These are phyloP conservation scores for Ochetophila trinervis DNA, from an alignment of 306 rosid genomes.

Conservation along the genomic window DNA sequence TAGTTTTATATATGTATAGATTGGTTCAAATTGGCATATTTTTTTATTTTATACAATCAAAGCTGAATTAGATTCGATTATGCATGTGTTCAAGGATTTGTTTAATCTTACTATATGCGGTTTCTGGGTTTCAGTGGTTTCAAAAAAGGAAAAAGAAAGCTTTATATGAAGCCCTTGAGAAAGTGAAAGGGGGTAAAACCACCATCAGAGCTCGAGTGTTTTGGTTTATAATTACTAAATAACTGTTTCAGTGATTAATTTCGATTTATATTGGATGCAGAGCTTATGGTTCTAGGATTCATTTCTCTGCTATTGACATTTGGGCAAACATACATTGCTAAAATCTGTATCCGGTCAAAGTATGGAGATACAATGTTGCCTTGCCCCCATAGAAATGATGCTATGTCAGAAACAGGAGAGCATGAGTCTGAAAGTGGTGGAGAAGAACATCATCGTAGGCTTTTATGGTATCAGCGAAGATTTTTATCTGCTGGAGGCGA, in stretches of 20 bases:
- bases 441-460: slow-evolving; percentile 51
- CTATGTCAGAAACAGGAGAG: not conserved
- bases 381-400: slow-evolving; percentile 33
- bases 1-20: too few relatives aligned
- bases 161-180: slow-evolving; percentile 85
- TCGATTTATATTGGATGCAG: slow-evolving; percentile 38
- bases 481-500: slow-evolving; percentile 31
- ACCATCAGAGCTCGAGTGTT: not conserved
- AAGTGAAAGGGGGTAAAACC: slow-evolving; percentile 69
- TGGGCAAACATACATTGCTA: slow-evolving; percentile 67
- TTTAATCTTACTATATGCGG: not conserved
- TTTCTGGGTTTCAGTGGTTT: slow-evolving; percentile 42
- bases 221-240: not conserved
- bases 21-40: too few relatives aligned
- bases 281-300: slow-evolving; percentile 95
- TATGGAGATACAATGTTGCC: slow-evolving; percentile 70
- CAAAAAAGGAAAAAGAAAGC: slow-evolving; percentile 57
- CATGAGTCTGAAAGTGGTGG: slow-evolving; percentile 9
- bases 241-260: not conserved
- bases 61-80: too few relatives aligned
- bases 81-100: too few relatives aligned
- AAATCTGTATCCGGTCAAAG: slow-evolving; percentile 45
- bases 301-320: slow-evolving; percentile 84
- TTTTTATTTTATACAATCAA: too few relatives aligned
- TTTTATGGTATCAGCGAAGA: slow-evolving; percentile 67